Evolutionary conservation across 2,329 filamentous ascomycete genomes (phyloP).

Genomic region (Colletotrichum eremochloae): DNA sequence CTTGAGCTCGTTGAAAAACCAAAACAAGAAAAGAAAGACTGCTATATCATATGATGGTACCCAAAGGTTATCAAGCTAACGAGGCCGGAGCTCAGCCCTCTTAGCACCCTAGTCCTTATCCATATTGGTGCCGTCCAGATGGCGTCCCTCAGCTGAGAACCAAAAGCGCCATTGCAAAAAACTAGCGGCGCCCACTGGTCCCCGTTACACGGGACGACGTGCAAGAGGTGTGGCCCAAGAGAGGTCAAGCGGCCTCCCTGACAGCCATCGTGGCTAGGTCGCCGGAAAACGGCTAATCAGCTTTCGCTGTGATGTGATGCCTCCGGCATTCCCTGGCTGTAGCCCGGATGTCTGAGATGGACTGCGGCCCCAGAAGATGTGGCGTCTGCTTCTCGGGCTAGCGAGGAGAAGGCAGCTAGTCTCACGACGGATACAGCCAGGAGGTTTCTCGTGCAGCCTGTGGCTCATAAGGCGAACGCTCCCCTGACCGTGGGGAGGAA

Average conservation of each 20-base stretch:
- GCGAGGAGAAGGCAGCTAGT: background rate
- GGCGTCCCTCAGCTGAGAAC: slow-evolving; percentile 35
- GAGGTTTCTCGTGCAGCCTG: background rate
- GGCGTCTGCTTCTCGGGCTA: background rate
- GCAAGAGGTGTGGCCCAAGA: slow-evolving; percentile 5
- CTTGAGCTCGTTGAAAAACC: background rate
- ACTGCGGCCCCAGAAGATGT: background rate
- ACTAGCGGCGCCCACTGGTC: slow-evolving; percentile 1
- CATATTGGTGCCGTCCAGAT: slow-evolving; percentile 15
- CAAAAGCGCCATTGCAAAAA: slow-evolving; percentile 11
- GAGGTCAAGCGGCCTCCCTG: slow-evolving; percentile 32
- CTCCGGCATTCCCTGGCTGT: slow-evolving; percentile 1
- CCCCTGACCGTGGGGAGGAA: background rate
- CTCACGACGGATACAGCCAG: background rate
- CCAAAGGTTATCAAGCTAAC: background rate
- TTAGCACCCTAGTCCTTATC: slow-evolving; percentile 5
- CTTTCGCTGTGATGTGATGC: background rate
- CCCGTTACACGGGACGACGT: background rate
- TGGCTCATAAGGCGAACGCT: slow-evolving; percentile 23
- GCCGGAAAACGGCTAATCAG: background rate
- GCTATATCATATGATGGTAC: background rate
- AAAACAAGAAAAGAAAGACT: background rate
- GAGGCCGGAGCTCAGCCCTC: slow-evolving; percentile 13
- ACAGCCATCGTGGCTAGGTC: background rate
- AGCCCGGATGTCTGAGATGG: slow-evolving; percentile 5